Percentiles rank a stretch among this genome's conserved stretches.
Conservation (phyloP, 768 basidiomycete genomes). For the Suillus lakei region DNA sequence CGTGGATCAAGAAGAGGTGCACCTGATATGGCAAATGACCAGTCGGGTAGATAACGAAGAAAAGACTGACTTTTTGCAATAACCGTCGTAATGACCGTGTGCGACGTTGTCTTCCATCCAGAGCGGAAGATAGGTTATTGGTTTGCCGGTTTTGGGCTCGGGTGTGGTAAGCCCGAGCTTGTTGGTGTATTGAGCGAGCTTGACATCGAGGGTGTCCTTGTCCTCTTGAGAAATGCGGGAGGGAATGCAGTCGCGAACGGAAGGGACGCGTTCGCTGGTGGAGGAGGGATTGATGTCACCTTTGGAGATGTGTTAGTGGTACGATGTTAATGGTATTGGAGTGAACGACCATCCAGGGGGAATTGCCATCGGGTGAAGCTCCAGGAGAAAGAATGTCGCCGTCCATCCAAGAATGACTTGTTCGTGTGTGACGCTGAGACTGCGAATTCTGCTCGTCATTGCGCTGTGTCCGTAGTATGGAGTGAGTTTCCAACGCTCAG, state of each 20-base stretch:
- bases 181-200: slow-evolving; percentile 60
- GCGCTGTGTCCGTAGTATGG: slow-evolving; percentile 91
- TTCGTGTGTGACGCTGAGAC: slow-evolving; percentile 81
- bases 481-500: slow-evolving; percentile 69
- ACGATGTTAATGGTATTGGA: slow-evolving; percentile 14
- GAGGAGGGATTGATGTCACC: slow-evolving; percentile 11
- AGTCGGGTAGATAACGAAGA: slow-evolving; percentile 8
- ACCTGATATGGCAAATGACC: slow-evolving; percentile 18
- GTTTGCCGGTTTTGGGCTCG: slow-evolving; percentile 53
- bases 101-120: slow-evolving; percentile 91
- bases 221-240: slow-evolving; percentile 63
- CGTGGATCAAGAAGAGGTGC: slow-evolving; percentile 7
- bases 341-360: slow-evolving; percentile 28
- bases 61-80: slow-evolving; percentile 88
- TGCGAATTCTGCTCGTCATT: slow-evolving; percentile 92
- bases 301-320: slow-evolving; percentile 13
- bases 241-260: slow-evolving; percentile 46
- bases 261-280: slow-evolving; percentile 15
- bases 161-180: slow-evolving; percentile 23
- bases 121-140: slow-evolving; percentile 77
- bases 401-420: slow-evolving; percentile 95
- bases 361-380: slow-evolving; percentile 33
- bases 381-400: slow-evolving; percentile 72
- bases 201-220: slow-evolving; percentile 64
- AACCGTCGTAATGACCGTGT: slow-evolving; percentile 95